Evolutionary conservation across 139 green algal species (phyloP), one percentile per base, ranked within the genome.

Genomic region (Chlamydomonas asymmetrica): DNA sequence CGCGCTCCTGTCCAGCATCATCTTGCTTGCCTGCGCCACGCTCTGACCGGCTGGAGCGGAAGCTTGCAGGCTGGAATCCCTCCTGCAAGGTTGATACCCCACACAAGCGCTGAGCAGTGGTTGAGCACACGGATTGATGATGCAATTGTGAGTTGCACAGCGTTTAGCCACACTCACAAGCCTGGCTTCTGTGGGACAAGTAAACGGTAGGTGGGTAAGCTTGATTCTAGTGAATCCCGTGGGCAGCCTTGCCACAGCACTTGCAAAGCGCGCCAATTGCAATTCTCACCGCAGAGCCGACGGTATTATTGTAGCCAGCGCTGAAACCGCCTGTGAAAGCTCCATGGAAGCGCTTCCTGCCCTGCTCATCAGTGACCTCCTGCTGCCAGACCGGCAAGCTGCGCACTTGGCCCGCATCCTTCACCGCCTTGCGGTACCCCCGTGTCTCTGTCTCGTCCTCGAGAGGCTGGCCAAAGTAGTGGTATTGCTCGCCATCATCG

Each of bases 281-380:
- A n/a, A 35, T 5, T 5, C 82, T 66, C 65, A 93, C 90, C 80
- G 88, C 84, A 52, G 82, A 94, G 32, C 90, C 94, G 20, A 98
- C 95, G 23, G 92, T 96, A 87, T 99, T 99, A 85, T 88, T 98
- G 81, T 95, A 97, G 4, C 95, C 95, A 1, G 95, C 95, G 27
- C 80, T 93, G 73, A 92, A 99, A 10, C 95, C 95, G 4, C 95
- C 95, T 13, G 92, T 98, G 81, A 99, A 99, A 22, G 95, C 95
- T 31, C 95, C 95, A 85, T 99, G 95, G 72, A 98, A 97, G 34
- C 85, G 75, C 62, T 83, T 72, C 3, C 62, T 62, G 0, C 94
- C 94, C 60, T 97, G 74, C 40, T 85, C 92, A 54, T 98, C 93
- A 4, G 88, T 95, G 2, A 82, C 90, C 74, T 94, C 91, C 82